phyloP scores from a whole-genome alignment of 495 filamentous ascomycete genomes.

The Penicillium turbatum region DNA sequence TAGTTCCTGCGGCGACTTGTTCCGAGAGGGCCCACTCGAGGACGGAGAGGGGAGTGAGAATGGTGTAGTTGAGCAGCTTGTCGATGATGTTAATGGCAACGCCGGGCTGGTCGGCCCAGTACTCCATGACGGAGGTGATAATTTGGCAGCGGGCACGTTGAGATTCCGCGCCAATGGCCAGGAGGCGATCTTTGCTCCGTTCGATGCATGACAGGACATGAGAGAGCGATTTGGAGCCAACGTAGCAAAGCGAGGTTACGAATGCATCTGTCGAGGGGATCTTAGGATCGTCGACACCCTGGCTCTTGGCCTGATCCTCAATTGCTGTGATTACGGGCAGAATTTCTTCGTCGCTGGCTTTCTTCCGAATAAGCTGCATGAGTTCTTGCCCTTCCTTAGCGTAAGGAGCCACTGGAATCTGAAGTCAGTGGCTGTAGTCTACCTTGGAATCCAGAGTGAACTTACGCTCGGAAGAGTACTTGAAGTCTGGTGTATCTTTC shows the following conservation, averaged over 20 bases:
- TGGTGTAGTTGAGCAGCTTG: conserved; percentile 96
- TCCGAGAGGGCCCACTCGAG: conserved; percentile 81
- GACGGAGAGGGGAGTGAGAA: conserved; percentile 76
- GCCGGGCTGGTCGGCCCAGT: conserved; percentile 91
- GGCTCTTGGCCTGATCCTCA: conserved; percentile 64
- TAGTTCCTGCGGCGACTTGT: conserved; percentile 57
- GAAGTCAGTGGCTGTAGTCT: not conserved
- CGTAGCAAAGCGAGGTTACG: conserved; percentile 84
- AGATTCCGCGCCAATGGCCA: conserved; percentile 69
- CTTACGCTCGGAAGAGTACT: conserved; percentile 77
- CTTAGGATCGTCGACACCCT: conserved; percentile 64
- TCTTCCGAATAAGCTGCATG: conserved; percentile 71
- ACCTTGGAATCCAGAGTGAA: not conserved
- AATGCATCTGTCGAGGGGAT: conserved; percentile 86
- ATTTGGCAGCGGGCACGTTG: conserved; percentile 77
- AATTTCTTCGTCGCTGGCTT: conserved; percentile 77
- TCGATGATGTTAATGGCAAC: conserved; percentile 91
- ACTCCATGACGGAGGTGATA: conserved; percentile 81
- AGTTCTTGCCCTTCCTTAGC: conserved; percentile 74
- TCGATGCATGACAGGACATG: conserved; percentile 96
- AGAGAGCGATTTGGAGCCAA: conserved; percentile 91
- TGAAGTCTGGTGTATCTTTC: conserved; percentile 90
- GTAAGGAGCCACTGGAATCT: conserved; percentile 66
- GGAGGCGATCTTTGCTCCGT: conserved; percentile 85
- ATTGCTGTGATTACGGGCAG: conserved; percentile 72